Conservation (phyloP, 768 basidiomycete species). For the Astraeus odoratus region DNA sequence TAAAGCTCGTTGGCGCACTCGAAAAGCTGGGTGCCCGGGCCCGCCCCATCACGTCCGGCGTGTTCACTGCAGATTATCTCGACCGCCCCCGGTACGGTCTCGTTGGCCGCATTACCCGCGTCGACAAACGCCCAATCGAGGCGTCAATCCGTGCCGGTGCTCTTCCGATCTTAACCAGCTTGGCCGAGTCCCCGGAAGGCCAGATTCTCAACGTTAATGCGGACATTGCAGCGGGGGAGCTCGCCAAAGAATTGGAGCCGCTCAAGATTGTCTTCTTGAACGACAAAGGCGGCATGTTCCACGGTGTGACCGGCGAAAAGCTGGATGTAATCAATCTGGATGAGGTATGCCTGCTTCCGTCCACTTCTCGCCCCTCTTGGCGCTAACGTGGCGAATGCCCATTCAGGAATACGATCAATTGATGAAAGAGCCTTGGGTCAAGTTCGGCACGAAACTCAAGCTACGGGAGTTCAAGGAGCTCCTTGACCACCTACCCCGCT, state of each 20-base stretch:
- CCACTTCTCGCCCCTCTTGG: background rate
- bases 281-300: constrained; percentile 97
- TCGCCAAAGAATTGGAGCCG: constrained; percentile 96
- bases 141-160: constrained; percentile 95
- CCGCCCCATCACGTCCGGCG: constrained; percentile 94
- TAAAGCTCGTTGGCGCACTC: constrained; percentile 87
- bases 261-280: constrained; percentile 98
- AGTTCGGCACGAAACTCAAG: constrained; percentile 98
- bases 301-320: constrained; percentile 96
- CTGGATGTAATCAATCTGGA: constrained; percentile 95
- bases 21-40: constrained; percentile 95
- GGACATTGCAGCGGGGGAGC: constrained; percentile 95
- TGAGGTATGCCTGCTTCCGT: constrained; percentile 70
- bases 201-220: constrained; percentile 99
- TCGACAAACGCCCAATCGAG: constrained; percentile 96
- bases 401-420: constrained; percentile 86
- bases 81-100: constrained; percentile 92
- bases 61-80: constrained; percentile 95
- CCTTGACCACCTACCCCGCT: constrained; percentile 93
- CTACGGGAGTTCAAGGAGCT: constrained; percentile 99
- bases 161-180: constrained; percentile 88
- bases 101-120: constrained; percentile 90
- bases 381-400: background rate
- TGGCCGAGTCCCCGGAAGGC: constrained; percentile 93
- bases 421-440: constrained; percentile 99